Base-by-base conservation (phyloP, 2,329 filamentous ascomycete genomes). In the Aaosphaeria pasadenensis region DNA sequence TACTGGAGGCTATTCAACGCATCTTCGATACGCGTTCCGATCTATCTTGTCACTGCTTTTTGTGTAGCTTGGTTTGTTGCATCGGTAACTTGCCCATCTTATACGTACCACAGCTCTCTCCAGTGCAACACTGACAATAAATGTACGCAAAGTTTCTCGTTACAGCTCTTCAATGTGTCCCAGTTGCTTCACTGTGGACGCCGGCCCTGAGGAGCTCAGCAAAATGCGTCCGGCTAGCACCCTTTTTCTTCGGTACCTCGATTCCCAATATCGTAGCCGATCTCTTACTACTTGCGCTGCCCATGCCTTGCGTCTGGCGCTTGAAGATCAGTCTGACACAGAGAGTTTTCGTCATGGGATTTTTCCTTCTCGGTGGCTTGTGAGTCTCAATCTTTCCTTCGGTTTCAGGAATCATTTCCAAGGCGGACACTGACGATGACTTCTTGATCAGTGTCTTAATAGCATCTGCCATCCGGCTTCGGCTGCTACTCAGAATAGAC, bases 1-100 rank as follows among this genome's bases (percentile, higher is more conserved):
- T 63, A 63, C 33, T 62, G 58, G 60, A 53, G 55, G 2, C 46
- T 63, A 11, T 63, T 63, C 9, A 50, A 51, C n/a, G 46, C 60
- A 32, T 54, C 51, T 29, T 46, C 54, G 11, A 13, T 13, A 13
- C 46, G 48, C 4, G 45, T 47, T 17, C 45, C 48, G 11, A 53
- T 54, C 30, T 45, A 45, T 7, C 35, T 52, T 7, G 47, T 58
- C 7, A 47, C 52, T 39, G 42, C 41, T 7, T 47, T 58, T 4
- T 47, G 47, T 2, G 33, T 57, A 13, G 43, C 49, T n/a, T 63
- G 60, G 60, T 49, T 52, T 17, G 52, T 56, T 6, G 49, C 52
- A 6, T 47, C 57, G 1, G 59, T 61, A 53, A 39, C 17, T 24
- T 24, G 17, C 17, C 17, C 17, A 24, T 24, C 17, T 24, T 24